A percentile compares a stretch with the other conserved stretches of the same genome.
phyloP scores from a whole-genome alignment of 179 eudicot genomes.

The Corrigiola litoralis region DNA sequence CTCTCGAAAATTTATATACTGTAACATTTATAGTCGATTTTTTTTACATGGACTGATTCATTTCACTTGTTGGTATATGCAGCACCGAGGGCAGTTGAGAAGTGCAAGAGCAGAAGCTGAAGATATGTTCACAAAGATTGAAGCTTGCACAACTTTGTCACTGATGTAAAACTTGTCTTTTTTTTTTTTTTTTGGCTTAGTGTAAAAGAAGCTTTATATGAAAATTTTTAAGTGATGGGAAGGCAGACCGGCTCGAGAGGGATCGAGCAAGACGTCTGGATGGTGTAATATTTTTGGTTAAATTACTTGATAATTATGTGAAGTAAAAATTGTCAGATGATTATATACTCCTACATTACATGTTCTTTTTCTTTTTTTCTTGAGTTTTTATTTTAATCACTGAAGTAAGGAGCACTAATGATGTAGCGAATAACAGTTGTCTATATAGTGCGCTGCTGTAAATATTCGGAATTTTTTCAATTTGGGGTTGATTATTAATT shows the following conservation, averaged over 20 bases:
- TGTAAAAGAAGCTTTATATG: constrained; percentile 21
- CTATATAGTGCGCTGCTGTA: too few species aligned
- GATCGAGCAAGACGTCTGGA: constrained; percentile 38
- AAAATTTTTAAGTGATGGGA: constrained; percentile 16
- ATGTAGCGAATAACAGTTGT: constrained; percentile 6
- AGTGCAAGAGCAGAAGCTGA: constrained; percentile 43
- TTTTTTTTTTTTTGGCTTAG: constrained; percentile 10
- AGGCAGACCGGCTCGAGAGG: constrained; percentile 39
- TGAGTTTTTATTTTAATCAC: background rate
- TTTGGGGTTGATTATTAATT: background rate
- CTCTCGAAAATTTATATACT: background rate
- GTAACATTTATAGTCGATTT: too few species aligned
- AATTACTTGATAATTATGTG: constrained; percentile 21
- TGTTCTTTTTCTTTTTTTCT: background rate
- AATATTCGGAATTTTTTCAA: background rate
- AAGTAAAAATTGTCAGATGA: constrained; percentile 15
- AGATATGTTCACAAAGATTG: background rate
- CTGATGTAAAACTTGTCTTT: constrained; percentile 26
- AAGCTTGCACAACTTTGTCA: constrained; percentile 7
- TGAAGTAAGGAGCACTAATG: background rate
- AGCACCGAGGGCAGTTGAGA: constrained; percentile 52
- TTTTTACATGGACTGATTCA: background rate
- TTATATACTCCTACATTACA: constrained; percentile 9
- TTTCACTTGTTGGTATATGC: constrained; percentile 8
- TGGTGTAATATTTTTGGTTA: constrained; percentile 34